phyloP scores from a whole-genome alignment of 2,329 filamentous ascomycete genomes.

The Xylaria sp. region DNA sequence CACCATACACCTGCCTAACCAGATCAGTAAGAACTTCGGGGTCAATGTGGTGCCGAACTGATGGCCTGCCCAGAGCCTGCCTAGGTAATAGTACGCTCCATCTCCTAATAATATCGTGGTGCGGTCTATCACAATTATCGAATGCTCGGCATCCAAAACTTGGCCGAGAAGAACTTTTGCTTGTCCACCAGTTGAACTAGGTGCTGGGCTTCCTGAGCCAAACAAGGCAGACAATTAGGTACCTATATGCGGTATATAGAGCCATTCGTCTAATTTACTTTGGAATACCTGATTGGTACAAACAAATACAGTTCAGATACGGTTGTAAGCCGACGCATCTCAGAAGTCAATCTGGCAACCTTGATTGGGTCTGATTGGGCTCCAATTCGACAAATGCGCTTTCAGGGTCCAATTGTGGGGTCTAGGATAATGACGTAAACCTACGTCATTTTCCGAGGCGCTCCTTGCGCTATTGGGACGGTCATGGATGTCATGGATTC shows the following conservation, averaged over 20 bases:
- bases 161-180: background rate
- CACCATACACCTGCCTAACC: background rate
- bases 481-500: slow-evolving; percentile 20
- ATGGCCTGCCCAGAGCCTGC: background rate
- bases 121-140: background rate
- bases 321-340: background rate
- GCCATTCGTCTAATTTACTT: background rate
- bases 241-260: background rate
- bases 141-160: background rate
- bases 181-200: background rate
- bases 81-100: too few relatives aligned
- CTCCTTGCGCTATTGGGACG: slow-evolving; percentile 5
- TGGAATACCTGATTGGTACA: background rate
- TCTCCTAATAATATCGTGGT: background rate
- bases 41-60: background rate
- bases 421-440: slow-evolving; percentile 28
- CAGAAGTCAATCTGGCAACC: slow-evolving; percentile 1
- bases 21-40: background rate
- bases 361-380: slow-evolving; percentile 6
- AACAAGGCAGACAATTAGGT: background rate
- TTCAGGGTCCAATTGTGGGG: slow-evolving; percentile 31
- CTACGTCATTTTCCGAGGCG: slow-evolving; percentile 32
- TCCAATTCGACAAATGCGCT: slow-evolving; percentile 3
- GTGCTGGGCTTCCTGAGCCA: background rate
- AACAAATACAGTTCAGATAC: background rate